Evolutionary conservation across 1,284 basidiomycete species (phyloP).

Genomic region (Schizophyllum amplum): DNA sequence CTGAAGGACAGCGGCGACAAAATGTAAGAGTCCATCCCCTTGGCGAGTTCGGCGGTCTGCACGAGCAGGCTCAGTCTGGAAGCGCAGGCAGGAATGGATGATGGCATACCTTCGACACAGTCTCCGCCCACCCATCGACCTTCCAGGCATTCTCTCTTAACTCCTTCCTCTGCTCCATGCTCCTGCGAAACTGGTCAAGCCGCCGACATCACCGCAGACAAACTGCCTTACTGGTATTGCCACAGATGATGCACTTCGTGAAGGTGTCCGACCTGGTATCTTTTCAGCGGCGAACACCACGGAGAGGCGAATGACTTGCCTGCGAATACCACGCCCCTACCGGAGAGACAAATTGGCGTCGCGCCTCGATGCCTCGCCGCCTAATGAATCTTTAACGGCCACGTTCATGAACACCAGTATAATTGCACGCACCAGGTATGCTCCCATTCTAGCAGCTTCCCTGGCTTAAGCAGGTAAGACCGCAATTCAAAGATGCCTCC

Average conservation of each 20-base stretch:
- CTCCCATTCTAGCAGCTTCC: constrained; percentile 90
- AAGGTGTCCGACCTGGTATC: constrained; percentile 81
- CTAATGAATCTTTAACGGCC: constrained; percentile 27
- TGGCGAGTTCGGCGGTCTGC: constrained; percentile 73
- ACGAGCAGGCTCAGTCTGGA: constrained; percentile 11
- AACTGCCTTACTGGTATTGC: constrained; percentile 58
- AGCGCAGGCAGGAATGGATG: constrained; percentile 3
- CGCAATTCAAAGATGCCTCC: constrained; percentile 91
- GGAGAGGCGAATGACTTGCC: neutral
- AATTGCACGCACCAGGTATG: constrained; percentile 61
- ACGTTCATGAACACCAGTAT: neutral
- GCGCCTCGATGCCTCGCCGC: constrained; percentile 83
- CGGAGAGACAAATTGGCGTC: constrained; percentile 75
- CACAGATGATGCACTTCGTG: constrained; percentile 92
- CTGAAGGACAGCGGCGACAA: constrained; percentile 70
- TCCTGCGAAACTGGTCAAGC: constrained; percentile 13
- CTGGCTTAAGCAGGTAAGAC: constrained; percentile 78
- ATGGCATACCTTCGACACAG: constrained; percentile 73
- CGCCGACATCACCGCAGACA: constrained; percentile 25
- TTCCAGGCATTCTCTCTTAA: constrained; percentile 86
- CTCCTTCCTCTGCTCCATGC: constrained; percentile 75
- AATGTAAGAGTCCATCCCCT: constrained; percentile 73
- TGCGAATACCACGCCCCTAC: constrained; percentile 53
- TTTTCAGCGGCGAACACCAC: constrained; percentile 51
- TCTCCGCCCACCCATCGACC: constrained; percentile 89